phyloP scores from a whole-genome alignment of 768 basidiomycete species.

The Mycena belliarum region DNA sequence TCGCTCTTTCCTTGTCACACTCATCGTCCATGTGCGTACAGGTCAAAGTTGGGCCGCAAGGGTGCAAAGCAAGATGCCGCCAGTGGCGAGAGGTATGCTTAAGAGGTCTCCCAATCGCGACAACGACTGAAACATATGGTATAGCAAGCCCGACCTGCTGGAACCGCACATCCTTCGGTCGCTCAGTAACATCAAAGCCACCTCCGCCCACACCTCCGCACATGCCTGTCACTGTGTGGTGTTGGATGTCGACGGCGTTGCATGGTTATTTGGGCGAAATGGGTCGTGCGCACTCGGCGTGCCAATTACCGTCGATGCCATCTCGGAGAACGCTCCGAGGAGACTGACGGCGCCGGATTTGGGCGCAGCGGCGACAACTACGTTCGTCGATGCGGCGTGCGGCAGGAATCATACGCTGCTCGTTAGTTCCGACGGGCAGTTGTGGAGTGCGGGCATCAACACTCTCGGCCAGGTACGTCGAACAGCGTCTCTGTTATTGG shows the following conservation, averaged over 20 bases:
- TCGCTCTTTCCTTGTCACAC: conserved; percentile 17
- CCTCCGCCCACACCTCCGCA: conserved; percentile 76
- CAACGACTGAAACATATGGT: background rate
- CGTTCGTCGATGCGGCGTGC: conserved; percentile 81
- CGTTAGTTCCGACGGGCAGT: conserved; percentile 76
- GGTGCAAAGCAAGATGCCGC: conserved; percentile 51
- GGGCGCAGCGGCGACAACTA: conserved; percentile 56
- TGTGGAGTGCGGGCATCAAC: conserved; percentile 87
- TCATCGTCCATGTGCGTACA: conserved; percentile 30
- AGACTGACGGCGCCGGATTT: conserved; percentile 58
- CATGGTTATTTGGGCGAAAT: conserved; percentile 91
- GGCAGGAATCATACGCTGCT: conserved; percentile 83
- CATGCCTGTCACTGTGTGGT: conserved; percentile 75
- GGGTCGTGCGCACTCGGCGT: conserved; percentile 68
- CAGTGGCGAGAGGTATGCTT: conserved; percentile 35
- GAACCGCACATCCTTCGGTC: conserved; percentile 90
- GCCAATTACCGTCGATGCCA: conserved; percentile 45
- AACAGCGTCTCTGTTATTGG: background rate
- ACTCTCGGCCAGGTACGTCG: conserved; percentile 71
- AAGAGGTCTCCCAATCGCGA: background rate
- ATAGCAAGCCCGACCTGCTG: conserved; percentile 75
- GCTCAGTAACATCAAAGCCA: conserved; percentile 73
- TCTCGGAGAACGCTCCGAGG: conserved; percentile 78
- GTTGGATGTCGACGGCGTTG: conserved; percentile 73
- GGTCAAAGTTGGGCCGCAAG: conserved; percentile 78